Percentiles rank a stretch among this genome's conserved stretches.
phyloP scores from a whole-genome alignment of 768 basidiomycete genomes.

The Pisolithus tinctorius region DNA sequence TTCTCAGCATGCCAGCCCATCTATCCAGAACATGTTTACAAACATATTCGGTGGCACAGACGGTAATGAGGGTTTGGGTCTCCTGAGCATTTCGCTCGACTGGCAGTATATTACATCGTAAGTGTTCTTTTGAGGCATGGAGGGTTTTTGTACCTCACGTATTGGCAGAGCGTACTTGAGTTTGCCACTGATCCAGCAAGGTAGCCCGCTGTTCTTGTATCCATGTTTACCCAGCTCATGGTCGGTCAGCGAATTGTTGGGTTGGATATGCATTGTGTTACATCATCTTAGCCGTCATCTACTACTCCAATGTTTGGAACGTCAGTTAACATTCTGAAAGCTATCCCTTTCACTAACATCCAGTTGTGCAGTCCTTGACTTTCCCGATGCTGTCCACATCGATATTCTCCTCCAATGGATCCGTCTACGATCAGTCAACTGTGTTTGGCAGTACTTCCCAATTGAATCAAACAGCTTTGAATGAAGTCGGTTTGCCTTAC shows the following conservation, averaged over 20 bases:
- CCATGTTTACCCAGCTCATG: neutral
- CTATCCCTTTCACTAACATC: slow-evolving; percentile 16
- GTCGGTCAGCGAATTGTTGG: slow-evolving; percentile 46
- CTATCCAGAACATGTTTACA: slow-evolving; percentile 23
- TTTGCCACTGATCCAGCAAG: slow-evolving; percentile 50
- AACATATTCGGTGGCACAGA: slow-evolving; percentile 58
- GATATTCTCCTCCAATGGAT: slow-evolving; percentile 49
- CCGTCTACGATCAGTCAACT: slow-evolving; percentile 44
- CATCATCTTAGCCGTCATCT: slow-evolving; percentile 46
- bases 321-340: slow-evolving; percentile 25
- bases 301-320: slow-evolving; percentile 59
- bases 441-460: slow-evolving; percentile 47
- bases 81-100: slow-evolving; percentile 57
- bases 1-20: slow-evolving; percentile 24
- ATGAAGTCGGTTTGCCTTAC: slow-evolving; percentile 41
- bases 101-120: slow-evolving; percentile 30
- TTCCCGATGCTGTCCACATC: slow-evolving; percentile 59
- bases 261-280: slow-evolving; percentile 49
- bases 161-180: slow-evolving; percentile 34
- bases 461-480: slow-evolving; percentile 49
- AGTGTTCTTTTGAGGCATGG: neutral
- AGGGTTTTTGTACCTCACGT: too few relatives aligned
- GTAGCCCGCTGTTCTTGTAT: slow-evolving; percentile 17
- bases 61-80: slow-evolving; percentile 62
- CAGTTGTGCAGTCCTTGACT: slow-evolving; percentile 33